Evolutionary conservation across 2,329 filamentous ascomycete species (phyloP).

Genomic region (Fusarium algeriense): DNA sequence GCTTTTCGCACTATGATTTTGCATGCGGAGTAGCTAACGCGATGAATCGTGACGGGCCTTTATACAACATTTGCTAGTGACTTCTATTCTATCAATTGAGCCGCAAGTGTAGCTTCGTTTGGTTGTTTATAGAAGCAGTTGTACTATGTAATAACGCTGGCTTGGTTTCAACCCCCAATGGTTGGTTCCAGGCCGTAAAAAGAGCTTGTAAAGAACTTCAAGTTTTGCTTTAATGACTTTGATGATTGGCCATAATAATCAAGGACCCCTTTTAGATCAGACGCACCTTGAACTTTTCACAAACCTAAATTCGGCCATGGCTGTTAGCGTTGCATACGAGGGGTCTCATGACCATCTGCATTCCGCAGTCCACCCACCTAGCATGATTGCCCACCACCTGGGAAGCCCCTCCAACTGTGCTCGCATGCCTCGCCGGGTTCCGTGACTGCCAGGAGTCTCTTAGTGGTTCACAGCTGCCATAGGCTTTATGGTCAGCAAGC

Average conservation of each 20-base stretch:
- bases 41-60: not conserved
- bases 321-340: conserved; percentile 47
- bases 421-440: conserved; percentile 32
- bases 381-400: conserved; percentile 39
- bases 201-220: conserved; percentile 15
- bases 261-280: conserved; percentile 45
- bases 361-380: conserved; percentile 45
- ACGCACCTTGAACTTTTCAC: conserved; percentile 45
- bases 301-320: conserved; percentile 49
- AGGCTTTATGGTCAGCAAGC: conserved; percentile 29
- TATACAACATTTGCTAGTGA: not conserved
- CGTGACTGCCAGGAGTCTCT: conserved; percentile 23
- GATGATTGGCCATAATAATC: conserved; percentile 39
- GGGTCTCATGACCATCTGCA: conserved; percentile 49
- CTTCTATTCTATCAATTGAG: conserved; percentile 22
- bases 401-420: conserved; percentile 24
- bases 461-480: conserved; percentile 38
- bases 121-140: not conserved
- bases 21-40: not conserved
- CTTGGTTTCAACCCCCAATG: conserved; percentile 23
- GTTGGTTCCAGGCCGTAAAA: conserved; percentile 27
- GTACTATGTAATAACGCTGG: not conserved
- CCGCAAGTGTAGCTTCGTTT: conserved; percentile 7
- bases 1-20: not conserved
- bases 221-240: conserved; percentile 3